Evolutionary conservation across 1,284 basidiomycete species (phyloP).

Genomic region (Golubevia sp.): DNA sequence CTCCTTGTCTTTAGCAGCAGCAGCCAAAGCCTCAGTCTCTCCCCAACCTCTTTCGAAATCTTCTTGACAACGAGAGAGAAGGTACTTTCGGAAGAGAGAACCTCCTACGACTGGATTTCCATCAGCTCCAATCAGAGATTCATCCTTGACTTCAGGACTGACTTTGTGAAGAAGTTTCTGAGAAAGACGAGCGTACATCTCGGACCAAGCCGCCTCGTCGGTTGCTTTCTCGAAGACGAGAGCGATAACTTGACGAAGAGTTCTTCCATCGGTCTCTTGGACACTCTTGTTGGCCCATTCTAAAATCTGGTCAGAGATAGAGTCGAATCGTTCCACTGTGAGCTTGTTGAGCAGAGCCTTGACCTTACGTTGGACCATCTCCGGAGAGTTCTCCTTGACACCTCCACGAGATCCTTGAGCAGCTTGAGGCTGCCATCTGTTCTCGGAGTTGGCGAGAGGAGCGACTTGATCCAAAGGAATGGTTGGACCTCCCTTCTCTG

Average conservation of each 20-base stretch:
- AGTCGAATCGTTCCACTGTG: slow-evolving; percentile 94
- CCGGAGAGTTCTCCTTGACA: slow-evolving; percentile 70
- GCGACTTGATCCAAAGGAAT: slow-evolving; percentile 68
- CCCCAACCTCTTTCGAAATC: slow-evolving; percentile 87
- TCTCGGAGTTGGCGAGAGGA: slow-evolving; percentile 77
- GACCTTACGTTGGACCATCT: slow-evolving; percentile 89
- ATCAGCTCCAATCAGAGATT: slow-evolving; percentile 69
- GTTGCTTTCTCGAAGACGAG: slow-evolving; percentile 97
- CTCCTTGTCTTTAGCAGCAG: slow-evolving; percentile 67
- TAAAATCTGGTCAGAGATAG: slow-evolving; percentile 89
- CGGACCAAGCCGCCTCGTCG: slow-evolving; percentile 90
- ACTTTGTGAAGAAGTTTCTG: slow-evolving; percentile 91
- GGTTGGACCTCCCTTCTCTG: slow-evolving; percentile 60
- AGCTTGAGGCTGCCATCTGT: slow-evolving; percentile 72
- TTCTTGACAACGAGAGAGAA: slow-evolving; percentile 88
- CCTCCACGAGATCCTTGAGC: slow-evolving; percentile 13
- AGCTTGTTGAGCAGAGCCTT: slow-evolving; percentile 92
- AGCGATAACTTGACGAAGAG: slow-evolving; percentile 91
- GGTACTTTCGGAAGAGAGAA: slow-evolving; percentile 83
- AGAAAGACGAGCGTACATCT: slow-evolving; percentile 95
- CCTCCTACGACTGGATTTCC: slow-evolving; percentile 85
- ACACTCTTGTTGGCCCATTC: slow-evolving; percentile 91
- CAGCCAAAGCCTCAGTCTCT: slow-evolving; percentile 66
- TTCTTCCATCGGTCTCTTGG: slow-evolving; percentile 88
- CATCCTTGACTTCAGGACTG: slow-evolving; percentile 82